Evolutionary conservation across 2,329 filamentous ascomycete species (phyloP).

Genomic region (Elsinoe necatrix): DNA sequence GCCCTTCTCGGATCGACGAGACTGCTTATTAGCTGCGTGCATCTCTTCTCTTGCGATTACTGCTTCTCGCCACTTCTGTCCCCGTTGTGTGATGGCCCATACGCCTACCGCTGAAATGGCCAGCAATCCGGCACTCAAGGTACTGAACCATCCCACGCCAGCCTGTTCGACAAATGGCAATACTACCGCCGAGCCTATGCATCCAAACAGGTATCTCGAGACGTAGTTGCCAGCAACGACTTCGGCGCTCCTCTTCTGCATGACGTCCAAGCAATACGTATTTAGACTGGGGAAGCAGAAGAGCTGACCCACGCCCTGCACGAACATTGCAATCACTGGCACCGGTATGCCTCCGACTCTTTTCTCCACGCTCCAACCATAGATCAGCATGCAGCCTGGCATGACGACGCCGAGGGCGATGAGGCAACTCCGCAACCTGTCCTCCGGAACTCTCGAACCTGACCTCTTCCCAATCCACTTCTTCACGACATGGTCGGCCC

Average conservation of each 20-base stretch:
- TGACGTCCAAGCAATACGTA: constrained; percentile 75
- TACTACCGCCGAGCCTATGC: constrained; percentile 60
- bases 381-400: constrained; percentile 56
- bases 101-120: constrained; percentile 36
- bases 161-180: constrained; percentile 65
- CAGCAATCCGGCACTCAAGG: constrained; percentile 55
- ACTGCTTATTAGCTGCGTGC: background rate
- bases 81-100: constrained; percentile 44
- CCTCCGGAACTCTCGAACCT: constrained; percentile 57
- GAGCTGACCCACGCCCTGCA: constrained; percentile 65
- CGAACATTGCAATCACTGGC: constrained; percentile 64
- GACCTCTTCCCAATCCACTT: constrained; percentile 52
- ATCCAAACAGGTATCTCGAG: constrained; percentile 66
- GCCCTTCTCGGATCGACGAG: background rate
- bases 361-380: constrained; percentile 56
- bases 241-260: constrained; percentile 61
- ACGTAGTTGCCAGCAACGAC: constrained; percentile 71
- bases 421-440: constrained; percentile 54
- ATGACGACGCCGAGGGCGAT: constrained; percentile 50
- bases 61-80: constrained; percentile 27
- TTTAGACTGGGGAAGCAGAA: constrained; percentile 70
- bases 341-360: constrained; percentile 48
- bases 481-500: constrained; percentile 59
- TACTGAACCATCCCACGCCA: constrained; percentile 75
- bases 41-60: constrained; percentile 20